A percentile compares a stretch with the other conserved stretches of the same genome.
Evolutionary conservation across 371 early-diverging fungal genomes (phyloP).

Genomic region (Circinella umbellata): DNA sequence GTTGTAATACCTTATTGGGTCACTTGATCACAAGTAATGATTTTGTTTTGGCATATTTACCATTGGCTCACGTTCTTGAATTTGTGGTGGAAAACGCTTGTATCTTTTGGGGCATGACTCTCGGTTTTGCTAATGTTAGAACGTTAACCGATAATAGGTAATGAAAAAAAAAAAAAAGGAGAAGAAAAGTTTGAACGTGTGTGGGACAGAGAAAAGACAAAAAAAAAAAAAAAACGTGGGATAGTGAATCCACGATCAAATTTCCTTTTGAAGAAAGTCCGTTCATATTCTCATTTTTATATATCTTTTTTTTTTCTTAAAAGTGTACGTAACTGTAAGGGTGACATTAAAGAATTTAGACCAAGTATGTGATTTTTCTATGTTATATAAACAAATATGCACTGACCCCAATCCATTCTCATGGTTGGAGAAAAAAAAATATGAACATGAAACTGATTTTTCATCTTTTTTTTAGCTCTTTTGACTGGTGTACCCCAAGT

Average conservation of each 20-base stretch:
- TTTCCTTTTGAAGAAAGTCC: too few relatives aligned
- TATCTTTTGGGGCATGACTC: slow-evolving; percentile 74
- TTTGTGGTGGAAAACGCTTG: slow-evolving; percentile 80
- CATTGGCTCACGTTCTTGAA: slow-evolving; percentile 93
- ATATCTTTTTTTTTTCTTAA: too few relatives aligned
- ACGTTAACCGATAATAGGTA: slow-evolving; percentile 82
- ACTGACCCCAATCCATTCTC: too few relatives aligned
- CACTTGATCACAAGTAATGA: slow-evolving; percentile 56
- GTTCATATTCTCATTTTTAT: too few relatives aligned
- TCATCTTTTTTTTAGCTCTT: slow-evolving; percentile 43
- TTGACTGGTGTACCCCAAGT: slow-evolving; percentile 95
- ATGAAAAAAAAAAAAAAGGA: too few relatives aligned
- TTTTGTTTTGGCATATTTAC: slow-evolving; percentile 89
- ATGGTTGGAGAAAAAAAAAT: too few relatives aligned
- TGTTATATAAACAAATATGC: too few relatives aligned
- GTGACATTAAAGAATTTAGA: slow-evolving; percentile 91
- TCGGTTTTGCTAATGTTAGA: slow-evolving; percentile 91
- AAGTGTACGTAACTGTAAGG: slow-evolving; percentile 91
- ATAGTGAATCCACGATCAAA: too few relatives aligned
- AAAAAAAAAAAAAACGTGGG: too few relatives aligned
- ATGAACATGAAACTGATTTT: too few relatives aligned
- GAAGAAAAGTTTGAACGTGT: too few relatives aligned
- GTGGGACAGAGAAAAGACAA: too few relatives aligned
- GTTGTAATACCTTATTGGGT: slow-evolving; percentile 56
- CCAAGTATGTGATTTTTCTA: slow-evolving; percentile 57